Evolutionary conservation across 1,284 basidiomycete genomes (phyloP), one percentile per base, ranked within the genome.

Genomic region (Exobasidium rhododendri): DNA sequence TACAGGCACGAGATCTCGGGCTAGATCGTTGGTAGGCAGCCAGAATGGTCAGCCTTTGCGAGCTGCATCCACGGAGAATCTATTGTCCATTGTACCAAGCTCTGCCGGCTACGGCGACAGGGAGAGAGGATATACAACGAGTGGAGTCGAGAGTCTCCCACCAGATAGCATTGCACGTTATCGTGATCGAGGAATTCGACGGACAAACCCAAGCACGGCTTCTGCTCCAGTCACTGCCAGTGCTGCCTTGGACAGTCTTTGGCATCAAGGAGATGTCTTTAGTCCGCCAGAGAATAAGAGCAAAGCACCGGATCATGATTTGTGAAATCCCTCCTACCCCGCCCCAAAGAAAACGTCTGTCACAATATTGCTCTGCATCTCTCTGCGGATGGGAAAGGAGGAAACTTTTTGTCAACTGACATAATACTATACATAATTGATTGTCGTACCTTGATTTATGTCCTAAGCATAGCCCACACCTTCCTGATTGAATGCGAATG

Each of bases 101-200:
- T 20, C 13, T 13, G 53, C 20, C 13, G 59, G 52, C 1, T 58
- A 44, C 31, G 45, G 45, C 26, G 46, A 43, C n/a, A 28, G 47
- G n/a, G 59, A 54, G 24, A 14, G 40, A 14, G 55, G 55, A 3
- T 20, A 3, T 20, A 31, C 53, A 47, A 11, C 44, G n/a, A 50
- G 61, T 22, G 60, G 46, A n/a, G 40, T 54, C 17, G 46, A 58
- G 4, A 66, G 68, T 14, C 59, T 71, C 26, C 71, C 71, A 4
- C 71, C 70, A 1, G 71, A 74, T 55, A 68, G 65, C 40, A 66
- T 68, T 46, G 70, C 70, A 43, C 71, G 71, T 49, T 74, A 69
- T 30, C 64, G 70, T 14, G 65, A 65, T 24, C 35, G 35, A 10
- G 69, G 35, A 6, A 4, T 28, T 50, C 4, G 47, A 2, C 4